These are phyloP conservation scores for Paramecium tetraurelia DNA, from an alignment of 73 alveolate species.

Conservation along the genomic window DNA sequence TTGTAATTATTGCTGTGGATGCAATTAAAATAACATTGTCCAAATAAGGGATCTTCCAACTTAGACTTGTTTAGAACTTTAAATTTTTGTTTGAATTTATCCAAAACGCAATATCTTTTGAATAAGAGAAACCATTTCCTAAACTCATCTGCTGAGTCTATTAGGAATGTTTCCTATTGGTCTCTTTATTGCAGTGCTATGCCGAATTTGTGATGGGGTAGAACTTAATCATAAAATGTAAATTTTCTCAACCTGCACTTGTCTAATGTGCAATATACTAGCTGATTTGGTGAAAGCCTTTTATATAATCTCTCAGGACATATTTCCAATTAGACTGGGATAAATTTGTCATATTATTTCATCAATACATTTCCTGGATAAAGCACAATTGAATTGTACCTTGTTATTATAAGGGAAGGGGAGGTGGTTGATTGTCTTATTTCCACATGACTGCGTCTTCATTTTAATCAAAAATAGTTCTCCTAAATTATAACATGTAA, in stretches of 20 bases:
- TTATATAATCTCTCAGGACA: not conserved
- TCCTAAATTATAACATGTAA: not conserved
- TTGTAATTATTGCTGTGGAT: not conserved
- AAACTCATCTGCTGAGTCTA: slow-evolving; percentile 34
- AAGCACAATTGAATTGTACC: not conserved
- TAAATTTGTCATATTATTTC: not conserved
- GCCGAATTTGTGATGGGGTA: slow-evolving; percentile 15
- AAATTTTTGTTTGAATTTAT: slow-evolving; percentile 31
- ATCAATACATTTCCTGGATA: not conserved
- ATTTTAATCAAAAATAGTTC: not conserved
- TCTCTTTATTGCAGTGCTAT: not conserved
- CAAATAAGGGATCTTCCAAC: not conserved
- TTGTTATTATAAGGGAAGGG: not conserved
- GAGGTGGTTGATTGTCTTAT: not conserved
- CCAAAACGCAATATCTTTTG: slow-evolving; percentile 50
- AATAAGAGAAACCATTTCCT: slow-evolving; percentile 27
- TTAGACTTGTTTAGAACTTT: slow-evolving; percentile 41
- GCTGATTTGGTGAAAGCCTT: not conserved
- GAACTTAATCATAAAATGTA: not conserved
- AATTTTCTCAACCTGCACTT: not conserved
- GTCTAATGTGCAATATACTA: not conserved
- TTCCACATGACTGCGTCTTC: not conserved
- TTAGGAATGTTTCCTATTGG: not conserved
- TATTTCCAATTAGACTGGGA: not conserved
- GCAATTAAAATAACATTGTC: slow-evolving; percentile 36